Conservation (phyloP, 2,329 filamentous ascomycete genomes). For the Sphaerulina populicola region DNA sequence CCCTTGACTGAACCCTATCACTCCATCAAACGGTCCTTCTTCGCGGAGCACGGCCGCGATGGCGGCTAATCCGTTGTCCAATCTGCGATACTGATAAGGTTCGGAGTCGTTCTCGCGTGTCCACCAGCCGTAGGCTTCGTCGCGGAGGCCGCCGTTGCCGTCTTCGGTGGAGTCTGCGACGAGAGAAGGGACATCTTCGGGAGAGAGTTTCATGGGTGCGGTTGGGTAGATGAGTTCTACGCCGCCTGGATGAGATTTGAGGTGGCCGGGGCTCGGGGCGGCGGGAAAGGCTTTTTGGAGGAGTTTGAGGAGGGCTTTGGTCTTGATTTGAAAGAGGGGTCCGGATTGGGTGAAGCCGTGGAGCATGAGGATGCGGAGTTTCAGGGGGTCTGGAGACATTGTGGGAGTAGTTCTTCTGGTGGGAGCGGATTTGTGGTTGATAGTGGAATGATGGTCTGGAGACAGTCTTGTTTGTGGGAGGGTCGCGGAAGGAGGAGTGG, state of each 20-base stretch:
- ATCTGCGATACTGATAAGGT: slow-evolving; percentile 51
- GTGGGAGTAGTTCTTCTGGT: background rate
- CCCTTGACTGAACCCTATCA: slow-evolving; percentile 77
- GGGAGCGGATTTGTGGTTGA: background rate
- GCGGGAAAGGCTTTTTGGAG: slow-evolving; percentile 64
- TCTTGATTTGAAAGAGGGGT: slow-evolving; percentile 75
- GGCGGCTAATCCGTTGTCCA: slow-evolving; percentile 58
- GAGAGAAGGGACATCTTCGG: slow-evolving; percentile 53
- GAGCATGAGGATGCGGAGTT: slow-evolving; percentile 44
- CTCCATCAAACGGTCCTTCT: slow-evolving; percentile 64
- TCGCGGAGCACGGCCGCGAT: slow-evolving; percentile 56
- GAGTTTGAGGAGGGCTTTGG: slow-evolving; percentile 73
- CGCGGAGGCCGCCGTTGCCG: slow-evolving; percentile 36
- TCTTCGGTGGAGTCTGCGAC: slow-evolving; percentile 30
- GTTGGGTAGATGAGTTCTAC: slow-evolving; percentile 43
- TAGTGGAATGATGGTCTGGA: no score
- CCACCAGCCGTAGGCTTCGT: slow-evolving; percentile 75
- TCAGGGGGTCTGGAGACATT: slow-evolving; percentile 13
- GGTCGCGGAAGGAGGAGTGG: background rate
- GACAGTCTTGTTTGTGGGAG: background rate
- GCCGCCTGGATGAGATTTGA: slow-evolving; percentile 32
- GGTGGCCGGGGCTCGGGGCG: slow-evolving; percentile 43
- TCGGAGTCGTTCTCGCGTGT: slow-evolving; percentile 55
- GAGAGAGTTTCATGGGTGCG: slow-evolving; percentile 37
- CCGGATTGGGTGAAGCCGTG: slow-evolving; percentile 85